Conservation (phyloP, 2,329 filamentous ascomycete species). For the Madurella fahalii region DNA sequence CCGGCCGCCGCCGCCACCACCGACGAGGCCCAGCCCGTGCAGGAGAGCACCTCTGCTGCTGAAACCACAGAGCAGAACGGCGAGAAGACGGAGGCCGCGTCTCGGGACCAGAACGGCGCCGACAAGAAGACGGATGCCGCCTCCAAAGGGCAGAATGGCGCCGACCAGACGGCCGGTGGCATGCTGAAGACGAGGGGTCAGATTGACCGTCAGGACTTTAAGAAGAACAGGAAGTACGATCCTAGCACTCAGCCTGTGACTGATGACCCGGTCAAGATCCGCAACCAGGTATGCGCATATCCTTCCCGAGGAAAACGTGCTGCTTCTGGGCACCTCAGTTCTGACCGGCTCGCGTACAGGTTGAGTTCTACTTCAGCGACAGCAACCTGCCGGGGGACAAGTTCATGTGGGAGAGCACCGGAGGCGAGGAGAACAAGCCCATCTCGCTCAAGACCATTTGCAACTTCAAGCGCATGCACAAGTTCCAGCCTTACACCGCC, state of each 20-base stretch:
- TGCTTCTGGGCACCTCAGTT: neutral
- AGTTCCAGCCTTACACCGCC: conserved; percentile 82
- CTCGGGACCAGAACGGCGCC: conserved; percentile 22
- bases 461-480: conserved; percentile 92
- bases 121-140: conserved; percentile 24
- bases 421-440: conserved; percentile 75
- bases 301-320: neutral
- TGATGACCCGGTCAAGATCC: conserved; percentile 74
- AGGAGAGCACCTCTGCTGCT: conserved; percentile 20
- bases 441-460: conserved; percentile 74
- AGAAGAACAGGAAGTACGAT: conserved; percentile 67
- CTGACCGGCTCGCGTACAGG: conserved; percentile 47
- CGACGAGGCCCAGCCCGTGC: conserved; percentile 31
- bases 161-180: conserved; percentile 2
- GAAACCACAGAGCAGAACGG: conserved; percentile 27
- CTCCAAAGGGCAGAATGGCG: conserved; percentile 14
- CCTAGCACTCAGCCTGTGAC: conserved; percentile 63
- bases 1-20: conserved; percentile 18
- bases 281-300: conserved; percentile 69
- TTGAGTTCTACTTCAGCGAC: conserved; percentile 95
- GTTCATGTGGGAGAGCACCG: conserved; percentile 75
- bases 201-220: conserved; percentile 36
- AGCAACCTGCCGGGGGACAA: conserved; percentile 86
- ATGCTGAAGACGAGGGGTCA: conserved; percentile 45
- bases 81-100: conserved; percentile 25